Evolutionary conservation across 805 yeast genomes (phyloP), one percentile per base, ranked within the genome.

Genomic region (Blastobotrys chiropterorum): DNA sequence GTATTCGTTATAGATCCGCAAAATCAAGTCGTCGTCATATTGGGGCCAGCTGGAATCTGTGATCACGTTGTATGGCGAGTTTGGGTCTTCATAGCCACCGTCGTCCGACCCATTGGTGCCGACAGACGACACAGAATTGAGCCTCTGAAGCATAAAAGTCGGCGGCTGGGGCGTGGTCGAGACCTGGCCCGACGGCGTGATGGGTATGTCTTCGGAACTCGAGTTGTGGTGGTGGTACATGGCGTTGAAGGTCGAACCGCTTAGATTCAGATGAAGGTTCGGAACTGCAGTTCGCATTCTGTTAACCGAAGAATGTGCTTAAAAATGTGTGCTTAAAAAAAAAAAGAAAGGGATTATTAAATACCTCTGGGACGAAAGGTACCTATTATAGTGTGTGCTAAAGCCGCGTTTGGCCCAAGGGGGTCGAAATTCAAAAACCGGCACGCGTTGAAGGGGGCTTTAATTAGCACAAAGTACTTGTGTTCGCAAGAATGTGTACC

Each of bases 1-100:
- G 51, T 77, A 71, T 6, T 68, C 60, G 48, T 77, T 77, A 59
- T 81, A 82, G 3, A 73, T 69, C 40, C 71, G 72, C 58, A 73
- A 59, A 20, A 83, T 64, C 13, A 77, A 59, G 19, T 67, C 69
- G 57, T 80, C 80, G 56, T 67, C 68, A 30, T 50, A 56, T 7
- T 51, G 53, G 20, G 60, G 57, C 72, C 71, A 67, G 14, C 53
- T 60, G 2, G 53, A 50, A 17, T 49, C 40, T 11, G 34, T 26
- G 34, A 26, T 26, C 34, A 26, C 34, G 34, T 26, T 26, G 34
- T 26, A 26, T 11, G 34, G 34, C 8, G 34, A 26, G 34, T 26
- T 26, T 13, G 48, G 47, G 26, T 34, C 30, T 4, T 41, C 34
- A 3, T 47, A 31, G 26, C 38, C 44, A 5, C 46, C 52, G 21